Evolutionary conservation across 1,284 basidiomycete species (phyloP).

Genomic region (Fomitopsis schrenkii): DNA sequence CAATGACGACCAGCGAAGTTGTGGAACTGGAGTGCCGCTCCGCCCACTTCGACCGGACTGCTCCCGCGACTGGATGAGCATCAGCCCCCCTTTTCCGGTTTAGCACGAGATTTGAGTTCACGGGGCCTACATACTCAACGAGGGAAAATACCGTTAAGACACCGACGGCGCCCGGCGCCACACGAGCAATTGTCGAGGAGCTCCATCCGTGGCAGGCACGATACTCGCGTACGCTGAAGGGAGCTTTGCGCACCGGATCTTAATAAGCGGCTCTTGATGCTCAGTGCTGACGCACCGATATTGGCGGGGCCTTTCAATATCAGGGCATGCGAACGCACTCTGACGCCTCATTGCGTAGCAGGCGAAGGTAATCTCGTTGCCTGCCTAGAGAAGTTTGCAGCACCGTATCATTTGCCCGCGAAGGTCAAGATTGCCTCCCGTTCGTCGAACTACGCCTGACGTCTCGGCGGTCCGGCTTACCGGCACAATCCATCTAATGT

Average conservation of each 20-base stretch:
- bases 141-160: slow-evolving; percentile 12
- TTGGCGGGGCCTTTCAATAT: neutral
- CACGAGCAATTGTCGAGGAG: neutral
- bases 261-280: neutral
- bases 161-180: slow-evolving; percentile 1
- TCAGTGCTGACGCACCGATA: neutral
- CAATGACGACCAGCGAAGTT: neutral
- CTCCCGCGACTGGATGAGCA: neutral
- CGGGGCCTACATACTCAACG: slow-evolving; percentile 11
- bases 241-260: neutral
- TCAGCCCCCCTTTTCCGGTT: neutral
- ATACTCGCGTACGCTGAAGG: neutral
- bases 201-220: neutral
- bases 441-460: neutral
- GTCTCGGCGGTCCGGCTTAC: neutral
- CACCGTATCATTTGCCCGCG: neutral
- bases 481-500: neutral
- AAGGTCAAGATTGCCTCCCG: neutral
- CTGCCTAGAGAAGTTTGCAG: neutral
- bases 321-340: neutral
- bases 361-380: neutral
- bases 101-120: neutral
- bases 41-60: neutral
- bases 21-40: neutral
- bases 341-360: neutral